Conservation (phyloP, 371 early-diverging fungal species). For the Massospora cicadina region DNA sequence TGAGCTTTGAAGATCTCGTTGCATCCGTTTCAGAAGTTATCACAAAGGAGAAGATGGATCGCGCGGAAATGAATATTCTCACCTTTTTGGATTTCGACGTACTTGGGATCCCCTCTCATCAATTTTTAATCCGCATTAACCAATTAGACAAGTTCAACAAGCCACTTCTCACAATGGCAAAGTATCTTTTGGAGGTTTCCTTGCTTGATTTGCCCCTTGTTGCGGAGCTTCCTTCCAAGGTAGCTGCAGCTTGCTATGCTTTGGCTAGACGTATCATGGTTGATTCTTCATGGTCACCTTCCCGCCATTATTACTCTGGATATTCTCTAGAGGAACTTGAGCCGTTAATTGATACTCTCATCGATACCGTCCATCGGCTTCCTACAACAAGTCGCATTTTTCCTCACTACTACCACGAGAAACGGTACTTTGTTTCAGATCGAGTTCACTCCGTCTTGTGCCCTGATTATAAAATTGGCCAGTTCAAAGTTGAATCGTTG, state of each 20-base stretch:
- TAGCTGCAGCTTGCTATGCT: background rate
- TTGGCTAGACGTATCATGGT: background rate
- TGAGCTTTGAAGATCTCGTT: background rate
- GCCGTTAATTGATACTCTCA: background rate
- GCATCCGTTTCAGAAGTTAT: background rate
- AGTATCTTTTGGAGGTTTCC: background rate
- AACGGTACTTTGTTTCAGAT: background rate
- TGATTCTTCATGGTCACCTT: background rate
- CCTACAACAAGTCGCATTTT: background rate
- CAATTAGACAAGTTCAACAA: background rate
- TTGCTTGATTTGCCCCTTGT: background rate
- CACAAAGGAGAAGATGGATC: background rate
- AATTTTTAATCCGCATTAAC: background rate
- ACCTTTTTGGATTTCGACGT: background rate
- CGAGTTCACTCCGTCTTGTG: background rate
- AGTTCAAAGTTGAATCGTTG: too few species aligned
- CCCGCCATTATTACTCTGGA: background rate
- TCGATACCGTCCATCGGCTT: background rate
- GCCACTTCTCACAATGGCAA: background rate
- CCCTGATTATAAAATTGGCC: background rate
- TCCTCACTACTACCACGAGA: background rate
- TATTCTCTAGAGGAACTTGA: background rate
- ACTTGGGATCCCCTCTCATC: background rate
- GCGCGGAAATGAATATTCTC: background rate
- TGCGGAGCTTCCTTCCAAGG: background rate